phyloP scores from a whole-genome alignment of 2,329 filamentous ascomycete genomes.

The Lachnum nothofagi region DNA sequence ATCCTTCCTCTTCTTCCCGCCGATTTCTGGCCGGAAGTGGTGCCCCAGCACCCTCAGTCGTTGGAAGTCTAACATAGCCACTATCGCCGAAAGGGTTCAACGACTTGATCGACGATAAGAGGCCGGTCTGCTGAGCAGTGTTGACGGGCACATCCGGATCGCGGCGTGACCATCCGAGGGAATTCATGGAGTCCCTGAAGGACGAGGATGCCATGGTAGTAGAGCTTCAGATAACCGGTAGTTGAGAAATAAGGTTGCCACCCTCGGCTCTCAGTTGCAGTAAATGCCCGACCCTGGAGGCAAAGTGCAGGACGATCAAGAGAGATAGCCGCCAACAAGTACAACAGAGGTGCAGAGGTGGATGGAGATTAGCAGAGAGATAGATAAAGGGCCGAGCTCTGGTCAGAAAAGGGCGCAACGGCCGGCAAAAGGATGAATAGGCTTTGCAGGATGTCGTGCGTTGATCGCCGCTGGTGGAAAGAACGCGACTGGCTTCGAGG shows the following conservation, averaged over 20 bases:
- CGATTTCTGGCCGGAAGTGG: constrained; percentile 78
- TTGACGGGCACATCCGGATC: constrained; percentile 70
- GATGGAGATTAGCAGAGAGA: constrained; percentile 13
- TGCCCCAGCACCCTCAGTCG: constrained; percentile 74
- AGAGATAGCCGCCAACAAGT: constrained; percentile 10
- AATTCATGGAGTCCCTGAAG: constrained; percentile 92
- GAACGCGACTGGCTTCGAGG: constrained; percentile 25
- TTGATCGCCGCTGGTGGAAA: constrained; percentile 26
- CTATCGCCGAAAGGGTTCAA: constrained; percentile 81
- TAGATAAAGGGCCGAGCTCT: constrained; percentile 13
- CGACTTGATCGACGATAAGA: constrained; percentile 76
- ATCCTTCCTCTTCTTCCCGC: constrained; percentile 91
- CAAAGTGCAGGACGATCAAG: constrained; percentile 9
- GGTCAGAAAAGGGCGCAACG: not conserved
- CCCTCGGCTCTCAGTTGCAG: constrained; percentile 8
- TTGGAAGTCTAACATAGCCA: constrained; percentile 87
- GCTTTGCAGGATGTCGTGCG: constrained; percentile 32
- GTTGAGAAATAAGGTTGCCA: constrained; percentile 18
- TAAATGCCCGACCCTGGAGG: not conserved
- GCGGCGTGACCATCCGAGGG: constrained; percentile 87
- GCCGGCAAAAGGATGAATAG: constrained; percentile 4
- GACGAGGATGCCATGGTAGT: constrained; percentile 72
- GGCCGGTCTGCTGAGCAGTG: constrained; percentile 64
- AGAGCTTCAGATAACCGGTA: constrained; percentile 17
- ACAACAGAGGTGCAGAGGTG: constrained; percentile 1